Base-by-base conservation (phyloP, 2,329 filamentous ascomycete genomes). In the Gnomoniopsis sp. region DNA sequence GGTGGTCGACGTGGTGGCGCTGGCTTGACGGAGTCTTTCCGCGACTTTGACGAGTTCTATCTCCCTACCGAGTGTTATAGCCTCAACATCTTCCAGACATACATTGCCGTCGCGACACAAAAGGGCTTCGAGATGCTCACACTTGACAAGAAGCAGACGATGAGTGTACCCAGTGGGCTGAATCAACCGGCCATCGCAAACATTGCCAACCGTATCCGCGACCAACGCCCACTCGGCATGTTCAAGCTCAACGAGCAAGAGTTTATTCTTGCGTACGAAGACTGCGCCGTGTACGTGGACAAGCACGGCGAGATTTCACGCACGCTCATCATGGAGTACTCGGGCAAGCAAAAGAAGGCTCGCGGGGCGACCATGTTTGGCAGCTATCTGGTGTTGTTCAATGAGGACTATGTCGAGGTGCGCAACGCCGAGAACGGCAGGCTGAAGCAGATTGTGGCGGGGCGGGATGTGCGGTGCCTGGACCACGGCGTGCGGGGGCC, bases 21-120 rank as follows among this genome's bases (percentile, higher is more conserved):
- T 33, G 91, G 91, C 21, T 87, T 84, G 60, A 97, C 93, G 0
- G 95, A 99, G 67, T 93, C 93, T 67, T 99, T 98, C 86, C 89
- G 95, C 63, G 95, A 99, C 70, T 99, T 93, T 71, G 95, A 99
- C 76, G 95, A 98, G 66, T 99, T 99, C 75, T 99, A 98, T 75
- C 93, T 99, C 66, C 95, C 95, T 0, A 88, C 90, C 2, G 96
- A 99, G 71, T 97, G 92, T 72, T 96, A 89, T 73, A 91, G 90
- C 50, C 89, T 99, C 70, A 98, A 97, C 73, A 84, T 99, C 54
- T 99, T 98, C 83, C 91, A 97, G 71, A 91, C 89, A 0, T 96
- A 92, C 62, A 89, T 99, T 55, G 91, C 95, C 11, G 91, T 99
- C 50, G 88, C 91, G 21, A 98, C 93, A 0, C 84, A 91, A 44